Evolutionary conservation across 495 filamentous ascomycete species (phyloP), one percentile per base, ranked within the genome.

Genomic region (Aspergillus avenaceus): DNA sequence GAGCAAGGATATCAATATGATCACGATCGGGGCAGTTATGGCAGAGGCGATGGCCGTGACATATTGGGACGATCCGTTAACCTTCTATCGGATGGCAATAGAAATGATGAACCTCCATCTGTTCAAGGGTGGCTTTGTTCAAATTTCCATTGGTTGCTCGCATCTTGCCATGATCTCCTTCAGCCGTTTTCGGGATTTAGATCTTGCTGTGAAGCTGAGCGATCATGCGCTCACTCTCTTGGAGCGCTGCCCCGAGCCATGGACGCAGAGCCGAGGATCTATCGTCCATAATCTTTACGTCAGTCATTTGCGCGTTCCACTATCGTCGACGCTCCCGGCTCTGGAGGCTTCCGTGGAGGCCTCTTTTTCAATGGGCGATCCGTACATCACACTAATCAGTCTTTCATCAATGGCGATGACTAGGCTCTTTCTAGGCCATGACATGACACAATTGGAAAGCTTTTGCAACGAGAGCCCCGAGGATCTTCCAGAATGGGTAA

Each of bases 21-120:
- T 83, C 18, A 85, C 83, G 0, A 76, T 89, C 9, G 90, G 86
- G 13, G 79, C 85, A 0, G 82, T 95, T 22, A 74, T 95, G 50
- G 75, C 83, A 0, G 91, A 95, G 63, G 83, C 88, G 8, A 78
- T 87, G 49, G 82, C 83, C 43, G 83, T 88, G n/a, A 85, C 85
- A 1, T 95, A 87, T 67, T 96, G 90, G 90, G 83, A 80, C 55
- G 83, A 93, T 61, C 69, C 74, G 14, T 58, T 88, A 19, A 77
- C 82, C 21, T 95, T 91, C 65, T 95, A 91, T 61, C 82, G 87
- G 45, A 81, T 88, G 50, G 72, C 83, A 4, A 76, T 92, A 9
- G 75, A 84, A 43, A 83, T 90, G 72, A 70, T 92, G 56, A 76
- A 84, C 37, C 77, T 84, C 18, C 84, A 88, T 55, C 71, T 95